Evolutionary conservation across 169 alveolate species (phyloP).

Genomic region (Amoebophrya sp.): DNA sequence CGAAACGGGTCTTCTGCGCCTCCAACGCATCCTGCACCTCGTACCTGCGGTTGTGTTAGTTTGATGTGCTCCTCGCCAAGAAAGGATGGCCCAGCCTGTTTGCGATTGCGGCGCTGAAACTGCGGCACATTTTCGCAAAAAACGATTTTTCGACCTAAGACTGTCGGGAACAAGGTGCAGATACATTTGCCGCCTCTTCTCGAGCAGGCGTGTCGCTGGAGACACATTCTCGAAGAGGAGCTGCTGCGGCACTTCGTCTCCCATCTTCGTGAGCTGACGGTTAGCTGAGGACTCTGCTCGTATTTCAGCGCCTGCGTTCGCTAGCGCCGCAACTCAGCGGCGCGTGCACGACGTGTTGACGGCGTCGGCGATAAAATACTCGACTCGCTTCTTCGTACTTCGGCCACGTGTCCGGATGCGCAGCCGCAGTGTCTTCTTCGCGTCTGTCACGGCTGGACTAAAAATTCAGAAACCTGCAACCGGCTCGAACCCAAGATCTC

Average conservation of each 20-base stretch:
- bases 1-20: neutral
- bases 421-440: no score
- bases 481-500: no score
- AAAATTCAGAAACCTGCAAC: no score
- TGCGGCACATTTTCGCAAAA: neutral
- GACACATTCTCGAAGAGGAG: slow-evolving; percentile 6
- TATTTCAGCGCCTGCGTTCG: no score
- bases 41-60: neutral
- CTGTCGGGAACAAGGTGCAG: neutral
- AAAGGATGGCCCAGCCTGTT: neutral
- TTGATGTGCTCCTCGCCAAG: neutral
- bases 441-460: no score
- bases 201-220: neutral
- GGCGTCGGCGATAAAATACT: no score
- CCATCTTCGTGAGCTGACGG: no score
- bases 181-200: slow-evolving; percentile 12
- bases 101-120: neutral
- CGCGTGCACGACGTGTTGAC: no score
- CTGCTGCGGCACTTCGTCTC: neutral
- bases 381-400: no score
- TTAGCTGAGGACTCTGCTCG: no score
- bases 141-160: neutral
- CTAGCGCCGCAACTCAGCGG: no score
- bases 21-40: slow-evolving; percentile 6
- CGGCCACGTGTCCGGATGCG: no score